phyloP scores from a whole-genome alignment of 257 asterid genomes.

The Salvia rosmarinus region DNA sequence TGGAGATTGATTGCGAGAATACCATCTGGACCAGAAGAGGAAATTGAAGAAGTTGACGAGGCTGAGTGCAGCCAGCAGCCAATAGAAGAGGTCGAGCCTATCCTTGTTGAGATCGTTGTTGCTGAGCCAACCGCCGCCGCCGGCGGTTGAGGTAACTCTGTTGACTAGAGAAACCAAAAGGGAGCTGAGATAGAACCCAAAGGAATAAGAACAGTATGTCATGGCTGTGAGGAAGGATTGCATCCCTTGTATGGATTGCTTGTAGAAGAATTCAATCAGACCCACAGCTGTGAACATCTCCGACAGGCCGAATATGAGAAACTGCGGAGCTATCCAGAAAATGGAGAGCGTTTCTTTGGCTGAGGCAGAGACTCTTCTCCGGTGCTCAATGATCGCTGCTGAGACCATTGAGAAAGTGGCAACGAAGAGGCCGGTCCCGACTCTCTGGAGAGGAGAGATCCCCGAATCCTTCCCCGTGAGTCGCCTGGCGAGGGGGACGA shows the following conservation, averaged over 20 bases:
- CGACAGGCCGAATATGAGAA: slow-evolving; percentile 63
- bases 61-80: slow-evolving; percentile 73
- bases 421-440: slow-evolving; percentile 65
- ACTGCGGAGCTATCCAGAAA: slow-evolving; percentile 81
- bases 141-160: slow-evolving; percentile 46
- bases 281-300: slow-evolving; percentile 88
- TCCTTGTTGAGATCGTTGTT: slow-evolving; percentile 68
- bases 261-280: slow-evolving; percentile 68
- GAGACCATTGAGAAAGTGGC: slow-evolving; percentile 79
- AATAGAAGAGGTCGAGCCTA: slow-evolving; percentile 70
- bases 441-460: slow-evolving; percentile 63
- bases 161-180: slow-evolving; percentile 58
- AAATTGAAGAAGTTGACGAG: slow-evolving; percentile 66
- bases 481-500: slow-evolving; percentile 60
- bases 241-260: slow-evolving; percentile 65
- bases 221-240: slow-evolving; percentile 71
- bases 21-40: slow-evolving; percentile 71
- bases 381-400: slow-evolving; percentile 61
- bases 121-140: slow-evolving; percentile 60
- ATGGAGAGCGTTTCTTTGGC: slow-evolving; percentile 43
- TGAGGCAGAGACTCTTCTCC: slow-evolving; percentile 45
- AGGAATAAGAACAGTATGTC: slow-evolving; percentile 72
- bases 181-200: slow-evolving; percentile 74
- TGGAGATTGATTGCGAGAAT: slow-evolving; percentile 52
- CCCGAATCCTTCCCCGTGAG: slow-evolving; percentile 56